A percentile compares a stretch with the other conserved stretches of the same genome.
These are phyloP conservation scores for Periconia digitata DNA, from an alignment of 2,329 filamentous ascomycete species.

Conservation along the genomic window DNA sequence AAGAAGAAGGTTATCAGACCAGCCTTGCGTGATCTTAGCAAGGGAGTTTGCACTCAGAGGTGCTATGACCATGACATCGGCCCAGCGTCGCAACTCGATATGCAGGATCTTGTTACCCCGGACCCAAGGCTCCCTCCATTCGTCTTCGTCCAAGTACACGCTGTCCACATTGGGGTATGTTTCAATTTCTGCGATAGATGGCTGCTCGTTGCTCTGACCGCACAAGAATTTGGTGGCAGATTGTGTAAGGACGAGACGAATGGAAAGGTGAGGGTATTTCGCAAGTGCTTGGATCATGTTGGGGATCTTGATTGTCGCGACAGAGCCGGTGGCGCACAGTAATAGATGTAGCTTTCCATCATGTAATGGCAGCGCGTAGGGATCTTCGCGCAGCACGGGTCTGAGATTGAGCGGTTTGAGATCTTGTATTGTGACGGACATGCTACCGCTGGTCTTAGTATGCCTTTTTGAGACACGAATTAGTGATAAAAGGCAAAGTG, in stretches of 20 bases:
- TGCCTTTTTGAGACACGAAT: background rate
- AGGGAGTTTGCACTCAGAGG: conserved; percentile 83
- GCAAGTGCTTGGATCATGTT: conserved; percentile 57
- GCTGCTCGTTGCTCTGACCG: conserved; percentile 77
- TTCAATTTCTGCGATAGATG: conserved; percentile 62
- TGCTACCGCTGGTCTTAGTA: conserved; percentile 6
- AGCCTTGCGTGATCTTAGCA: conserved; percentile 78
- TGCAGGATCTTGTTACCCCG: conserved; percentile 81
- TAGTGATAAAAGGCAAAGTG: too few relatives aligned
- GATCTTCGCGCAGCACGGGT: conserved; percentile 21
- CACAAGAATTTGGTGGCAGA: conserved; percentile 74
- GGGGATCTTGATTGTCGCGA: conserved; percentile 81
- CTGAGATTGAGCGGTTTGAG: conserved; percentile 31
- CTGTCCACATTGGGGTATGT: conserved; percentile 72
- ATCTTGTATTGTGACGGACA: conserved; percentile 26
- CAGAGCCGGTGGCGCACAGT: conserved; percentile 69
- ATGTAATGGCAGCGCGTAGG: conserved; percentile 28
- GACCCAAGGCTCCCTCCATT: conserved; percentile 80
- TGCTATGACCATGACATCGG: conserved; percentile 76
- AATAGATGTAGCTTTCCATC: conserved; percentile 58
- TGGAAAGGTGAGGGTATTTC: conserved; percentile 62
- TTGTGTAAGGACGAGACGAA: conserved; percentile 80
- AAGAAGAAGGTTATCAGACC: conserved; percentile 73
- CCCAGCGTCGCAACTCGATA: conserved; percentile 84
- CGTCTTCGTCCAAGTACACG: conserved; percentile 80